phyloP scores from a whole-genome alignment of 2,329 filamentous ascomycete species.

The Lachnellula cervina region DNA sequence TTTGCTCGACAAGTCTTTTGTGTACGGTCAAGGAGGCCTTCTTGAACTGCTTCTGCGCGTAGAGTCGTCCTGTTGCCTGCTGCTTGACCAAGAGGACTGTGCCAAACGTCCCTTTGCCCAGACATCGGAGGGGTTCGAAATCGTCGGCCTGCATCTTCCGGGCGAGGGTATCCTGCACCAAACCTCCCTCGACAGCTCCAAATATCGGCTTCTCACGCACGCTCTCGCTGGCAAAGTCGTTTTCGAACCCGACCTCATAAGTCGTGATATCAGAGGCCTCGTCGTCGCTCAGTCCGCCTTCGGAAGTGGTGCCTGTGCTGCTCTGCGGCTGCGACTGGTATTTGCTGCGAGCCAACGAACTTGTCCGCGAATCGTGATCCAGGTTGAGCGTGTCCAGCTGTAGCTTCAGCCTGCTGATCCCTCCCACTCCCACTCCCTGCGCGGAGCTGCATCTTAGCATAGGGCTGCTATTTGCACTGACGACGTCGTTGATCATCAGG shows the following conservation, averaged over 20 bases:
- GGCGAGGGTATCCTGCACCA: conserved; percentile 40
- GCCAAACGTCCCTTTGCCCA: conserved; percentile 94
- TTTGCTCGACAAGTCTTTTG: conserved; percentile 94
- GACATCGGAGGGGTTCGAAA: conserved; percentile 84
- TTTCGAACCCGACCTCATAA: conserved; percentile 79
- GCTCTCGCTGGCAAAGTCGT: conserved; percentile 76
- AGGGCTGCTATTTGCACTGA: conserved; percentile 57
- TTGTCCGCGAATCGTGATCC: conserved; percentile 48
- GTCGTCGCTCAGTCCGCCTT: conserved; percentile 50
- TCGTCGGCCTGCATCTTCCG: conserved; percentile 90
- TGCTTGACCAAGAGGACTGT: conserved; percentile 94
- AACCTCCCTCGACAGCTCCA: conserved; percentile 48
- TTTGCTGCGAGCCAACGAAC: conserved; percentile 52
- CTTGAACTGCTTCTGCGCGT: conserved; percentile 97
- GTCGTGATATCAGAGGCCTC: conserved; percentile 66
- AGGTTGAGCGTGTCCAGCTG: conserved; percentile 76
- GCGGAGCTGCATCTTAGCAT: conserved; percentile 44
- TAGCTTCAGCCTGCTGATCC: conserved; percentile 76
- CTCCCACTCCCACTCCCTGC: conserved; percentile 57
- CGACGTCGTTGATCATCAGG: conserved; percentile 35
- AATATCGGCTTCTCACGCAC: conserved; percentile 37
- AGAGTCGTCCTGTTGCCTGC: conserved; percentile 77
- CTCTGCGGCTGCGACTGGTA: conserved; percentile 53
- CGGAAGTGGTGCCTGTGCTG: conserved; percentile 28
- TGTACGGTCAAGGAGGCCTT: conserved; percentile 94